Evolutionary conservation across 2,329 filamentous ascomycete species (phyloP).

Genomic region (Nectriaceae sp.): DNA sequence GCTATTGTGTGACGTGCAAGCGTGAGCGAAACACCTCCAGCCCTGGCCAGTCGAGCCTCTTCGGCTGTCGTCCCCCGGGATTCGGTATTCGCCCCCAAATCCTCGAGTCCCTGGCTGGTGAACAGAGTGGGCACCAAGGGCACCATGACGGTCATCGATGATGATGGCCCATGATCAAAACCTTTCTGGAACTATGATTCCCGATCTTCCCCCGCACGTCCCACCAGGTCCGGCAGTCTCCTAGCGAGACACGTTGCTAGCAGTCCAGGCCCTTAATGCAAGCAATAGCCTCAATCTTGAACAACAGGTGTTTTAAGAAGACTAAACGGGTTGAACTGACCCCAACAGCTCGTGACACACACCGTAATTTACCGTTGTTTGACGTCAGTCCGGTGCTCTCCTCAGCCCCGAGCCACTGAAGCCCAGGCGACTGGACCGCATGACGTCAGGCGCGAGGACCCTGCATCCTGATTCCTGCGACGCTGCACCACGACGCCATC

Average conservation of each 20-base stretch:
- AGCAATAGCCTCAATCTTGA: background rate
- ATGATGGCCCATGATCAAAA: no score
- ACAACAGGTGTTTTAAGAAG: background rate
- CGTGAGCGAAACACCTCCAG: no score
- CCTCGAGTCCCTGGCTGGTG: background rate
- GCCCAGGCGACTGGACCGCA: constrained; percentile 11
- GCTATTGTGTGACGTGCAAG: no score
- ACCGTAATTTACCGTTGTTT: constrained; percentile 8
- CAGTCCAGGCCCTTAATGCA: background rate
- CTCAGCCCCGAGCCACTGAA: background rate
- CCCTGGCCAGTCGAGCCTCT: background rate
- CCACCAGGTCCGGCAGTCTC: background rate
- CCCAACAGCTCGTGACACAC: background rate
- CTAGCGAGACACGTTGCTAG: background rate
- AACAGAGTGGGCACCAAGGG: background rate
- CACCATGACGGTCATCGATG: background rate
- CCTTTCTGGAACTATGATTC: no score
- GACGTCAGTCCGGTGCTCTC: constrained; percentile 25
- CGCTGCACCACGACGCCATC: constrained; percentile 27
- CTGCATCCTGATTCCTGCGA: constrained; percentile 13
- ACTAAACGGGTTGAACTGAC: background rate
- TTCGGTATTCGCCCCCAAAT: background rate
- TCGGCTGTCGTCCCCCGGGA: background rate
- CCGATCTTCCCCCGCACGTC: background rate
- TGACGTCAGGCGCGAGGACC: constrained; percentile 28